phyloP scores from a whole-genome alignment of 164 flowering plant species.

The Nymphaea thermarum region DNA sequence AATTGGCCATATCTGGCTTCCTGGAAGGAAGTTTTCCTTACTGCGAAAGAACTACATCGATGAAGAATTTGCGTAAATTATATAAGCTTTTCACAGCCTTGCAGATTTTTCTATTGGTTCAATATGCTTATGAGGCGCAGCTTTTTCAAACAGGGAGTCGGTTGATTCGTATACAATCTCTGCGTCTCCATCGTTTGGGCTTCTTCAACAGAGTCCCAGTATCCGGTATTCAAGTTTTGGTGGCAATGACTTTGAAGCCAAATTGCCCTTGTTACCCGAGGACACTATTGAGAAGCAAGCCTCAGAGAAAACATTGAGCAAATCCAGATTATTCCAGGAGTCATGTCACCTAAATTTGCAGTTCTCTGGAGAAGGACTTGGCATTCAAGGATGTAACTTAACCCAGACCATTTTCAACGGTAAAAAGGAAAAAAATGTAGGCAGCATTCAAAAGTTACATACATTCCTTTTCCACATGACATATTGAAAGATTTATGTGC shows the following conservation, averaged over 20 bases:
- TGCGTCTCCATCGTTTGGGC: constrained; percentile 60
- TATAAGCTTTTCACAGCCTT: neutral
- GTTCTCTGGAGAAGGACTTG: constrained; percentile 45
- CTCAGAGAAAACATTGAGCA: constrained; percentile 15
- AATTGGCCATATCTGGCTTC: neutral
- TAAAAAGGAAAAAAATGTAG: constrained; percentile 10
- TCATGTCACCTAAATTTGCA: constrained; percentile 30
- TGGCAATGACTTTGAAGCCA: constrained; percentile 27
- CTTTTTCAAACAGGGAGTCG: constrained; percentile 43
- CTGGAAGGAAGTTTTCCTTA: neutral
- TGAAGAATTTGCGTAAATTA: too few species aligned
- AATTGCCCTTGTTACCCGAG: constrained; percentile 40
- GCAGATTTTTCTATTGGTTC: neutral
- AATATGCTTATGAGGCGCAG: neutral
- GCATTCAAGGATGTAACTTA: constrained; percentile 65
- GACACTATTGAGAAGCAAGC: constrained; percentile 20
- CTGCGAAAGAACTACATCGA: neutral
- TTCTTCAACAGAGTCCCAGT: constrained; percentile 22
- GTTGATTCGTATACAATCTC: constrained; percentile 57
- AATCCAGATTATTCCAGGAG: constrained; percentile 19
- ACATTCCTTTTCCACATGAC: neutral
- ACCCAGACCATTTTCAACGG: constrained; percentile 90
- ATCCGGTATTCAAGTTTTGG: constrained; percentile 22
- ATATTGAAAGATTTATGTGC: neutral
- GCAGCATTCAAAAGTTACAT: neutral